A percentile compares a stretch with the other conserved stretches of the same genome.
Conservation (phyloP, 139 green algal species). For the Picochlorum sp. region DNA sequence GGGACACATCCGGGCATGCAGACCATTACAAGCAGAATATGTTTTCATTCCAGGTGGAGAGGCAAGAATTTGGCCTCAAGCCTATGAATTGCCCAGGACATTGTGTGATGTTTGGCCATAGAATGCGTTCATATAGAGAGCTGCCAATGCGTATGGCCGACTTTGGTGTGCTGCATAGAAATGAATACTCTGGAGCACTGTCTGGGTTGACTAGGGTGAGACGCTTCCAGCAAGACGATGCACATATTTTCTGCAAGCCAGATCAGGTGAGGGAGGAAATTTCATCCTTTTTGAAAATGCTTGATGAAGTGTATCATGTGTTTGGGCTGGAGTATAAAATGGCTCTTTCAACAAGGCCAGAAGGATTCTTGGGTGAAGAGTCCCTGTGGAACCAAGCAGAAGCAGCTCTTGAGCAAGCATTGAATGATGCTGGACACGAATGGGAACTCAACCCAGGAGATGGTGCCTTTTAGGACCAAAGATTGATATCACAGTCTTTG, state of each 20-base stretch:
- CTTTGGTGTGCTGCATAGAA: constrained; percentile 97
- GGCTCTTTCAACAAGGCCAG: constrained; percentile 82
- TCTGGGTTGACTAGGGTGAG: constrained; percentile 82
- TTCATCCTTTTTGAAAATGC: constrained; percentile 68
- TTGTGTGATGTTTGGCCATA: constrained; percentile 90
- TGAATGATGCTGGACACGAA: constrained; percentile 64
- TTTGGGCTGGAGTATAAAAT: constrained; percentile 93
- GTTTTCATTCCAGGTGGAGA: constrained; percentile 92
- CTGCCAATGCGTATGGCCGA: constrained; percentile 89
- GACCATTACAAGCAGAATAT: constrained; percentile 99
- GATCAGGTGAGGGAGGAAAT: constrained; percentile 85
- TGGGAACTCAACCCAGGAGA: constrained; percentile 87
- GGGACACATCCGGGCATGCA: constrained; percentile 87
- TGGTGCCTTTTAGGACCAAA: constrained; percentile 99
- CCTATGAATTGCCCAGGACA: constrained; percentile 99
- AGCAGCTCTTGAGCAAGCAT: constrained; percentile 65
- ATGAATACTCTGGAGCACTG: constrained; percentile 81
- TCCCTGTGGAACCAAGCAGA: constrained; percentile 90
- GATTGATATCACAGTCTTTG: constrained; percentile 92
- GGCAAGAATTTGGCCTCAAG: constrained; percentile 91
- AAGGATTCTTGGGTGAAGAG: constrained; percentile 80
- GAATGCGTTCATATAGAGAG: constrained; percentile 87
- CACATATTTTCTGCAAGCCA: constrained; percentile 96
- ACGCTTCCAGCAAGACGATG: constrained; percentile 97
- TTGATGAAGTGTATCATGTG: constrained; percentile 85